Base-by-base conservation (phyloP, 495 filamentous ascomycete genomes). In the Talaromyces ruber region DNA sequence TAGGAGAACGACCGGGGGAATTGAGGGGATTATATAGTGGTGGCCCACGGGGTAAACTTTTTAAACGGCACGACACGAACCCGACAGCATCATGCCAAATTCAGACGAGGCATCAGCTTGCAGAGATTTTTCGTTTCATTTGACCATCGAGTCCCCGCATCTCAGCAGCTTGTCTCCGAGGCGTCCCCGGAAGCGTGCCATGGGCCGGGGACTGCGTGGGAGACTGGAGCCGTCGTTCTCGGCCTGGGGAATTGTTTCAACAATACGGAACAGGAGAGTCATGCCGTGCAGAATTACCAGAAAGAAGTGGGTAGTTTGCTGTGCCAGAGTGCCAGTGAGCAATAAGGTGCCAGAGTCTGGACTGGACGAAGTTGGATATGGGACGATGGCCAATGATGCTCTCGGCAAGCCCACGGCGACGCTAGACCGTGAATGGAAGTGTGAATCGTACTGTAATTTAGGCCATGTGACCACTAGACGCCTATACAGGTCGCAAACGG, bases 21-120 rank as follows among this genome's bases (percentile, higher is more conserved):
- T 30, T 11, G 59, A 52, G 59, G 45, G 43, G 59, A n/a, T 59
- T 47, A 59, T 59, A 59, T 59, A 59, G 57, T 43, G 16, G 51
- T 45, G 30, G 14, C 37, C 14, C 9, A 9, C 8, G 57, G 32
- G 32, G 57, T 29, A 47, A 59, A 18, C 9, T 55, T 7, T n/a
- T 11, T n/a, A 8, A 37, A 59, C 9, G 18, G 22, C 32, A 29
- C 18, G 22, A 29, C 6, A 45, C 57, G 57, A 43, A 22, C 11
- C 3, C 29, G 14, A 59, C n/a, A 9, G 26, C 14, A 16, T 21
- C 53, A 30, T 34, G 12, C 53, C 53, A 57, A 34, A 34, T 30
- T 1, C 26, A 22, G 3, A 14, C 54, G 22, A 25, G 26, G 16
- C 4, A 34, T 54, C 51, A 54, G 51, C 22, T 16, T 14, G 51